Evolutionary conservation across 2,329 filamentous ascomycete genomes (phyloP), one percentile per base, ranked within the genome.

Genomic region (Fusarium odoratissimum): DNA sequence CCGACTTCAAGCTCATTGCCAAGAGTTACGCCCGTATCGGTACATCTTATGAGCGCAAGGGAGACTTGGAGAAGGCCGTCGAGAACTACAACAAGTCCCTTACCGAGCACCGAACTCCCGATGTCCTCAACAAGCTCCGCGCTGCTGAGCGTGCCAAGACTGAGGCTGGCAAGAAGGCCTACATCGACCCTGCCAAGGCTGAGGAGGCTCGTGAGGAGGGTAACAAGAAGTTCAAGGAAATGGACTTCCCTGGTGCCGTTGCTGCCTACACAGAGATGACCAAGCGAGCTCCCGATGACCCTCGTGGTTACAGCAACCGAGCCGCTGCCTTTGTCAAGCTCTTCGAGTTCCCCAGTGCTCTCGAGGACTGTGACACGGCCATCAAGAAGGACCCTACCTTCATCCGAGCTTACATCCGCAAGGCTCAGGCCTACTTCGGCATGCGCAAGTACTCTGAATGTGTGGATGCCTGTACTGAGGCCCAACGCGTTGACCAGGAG

Each of bases 391-490:
- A 99, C 78, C 89, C 93, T 64, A 92, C 92, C 80, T 99, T 99
- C 83, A 95, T 98, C 84, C 91, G 95, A 63, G 96, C 96, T 12
- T 98, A 98, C 83, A 92, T 99, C 77, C 92, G 96, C 81, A 98
- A 98, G 87, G 95, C 95, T 0, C 95, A 98, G 85, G 94, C 95
- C 45, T 94, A 95, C 83, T 95, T 96, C 76, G 95, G 95, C 77
- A 99, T 99, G 96, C 94, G 96, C 83, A 95, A 99, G 83, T 98
- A 97, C 87, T 97, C 92, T 83, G 95, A 95, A 82, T 97, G 93
- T 80, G 87, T 98, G 65, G 96, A 99, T 80, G 93, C 92, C 12
- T 97, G 95, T 85, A 90, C 90, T 42, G 93, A 95, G 80, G 96
- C 97, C 2, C 86, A 88, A 13, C 88, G 91, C 76, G 89, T 97